These are phyloP conservation scores for Fusarium newnesense DNA, from an alignment of 2,329 filamentous ascomycete genomes.

Conservation along the genomic window DNA sequence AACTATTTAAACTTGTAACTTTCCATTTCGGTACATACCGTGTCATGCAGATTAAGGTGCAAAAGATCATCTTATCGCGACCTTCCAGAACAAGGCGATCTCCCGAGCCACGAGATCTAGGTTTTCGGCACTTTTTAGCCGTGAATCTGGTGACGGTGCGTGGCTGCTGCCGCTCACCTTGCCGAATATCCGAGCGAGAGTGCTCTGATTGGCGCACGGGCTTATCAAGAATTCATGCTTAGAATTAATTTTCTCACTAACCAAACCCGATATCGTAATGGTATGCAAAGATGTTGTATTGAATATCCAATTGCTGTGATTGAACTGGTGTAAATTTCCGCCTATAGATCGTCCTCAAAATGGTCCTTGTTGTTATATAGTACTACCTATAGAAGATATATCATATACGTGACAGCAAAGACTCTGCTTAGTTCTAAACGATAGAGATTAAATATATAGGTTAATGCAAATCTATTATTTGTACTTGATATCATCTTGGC, in stretches of 20 bases:
- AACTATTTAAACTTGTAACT: accelerated
- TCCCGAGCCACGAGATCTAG: background rate
- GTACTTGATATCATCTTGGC: no score
- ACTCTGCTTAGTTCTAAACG: no score
- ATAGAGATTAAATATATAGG: no score
- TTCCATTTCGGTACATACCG: no score
- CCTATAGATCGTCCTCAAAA: background rate
- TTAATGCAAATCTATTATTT: no score
- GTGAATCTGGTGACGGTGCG: background rate
- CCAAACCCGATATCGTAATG: background rate
- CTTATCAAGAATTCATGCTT: slow-evolving; percentile 9
- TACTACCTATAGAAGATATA: no score
- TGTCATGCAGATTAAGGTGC: background rate
- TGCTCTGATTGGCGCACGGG: background rate
- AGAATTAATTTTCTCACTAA: background rate
- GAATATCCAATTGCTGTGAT: accelerated
- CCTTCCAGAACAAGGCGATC: slow-evolving; percentile 3
- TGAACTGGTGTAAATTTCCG: background rate
- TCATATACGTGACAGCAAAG: background rate
- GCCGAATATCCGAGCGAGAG: background rate
- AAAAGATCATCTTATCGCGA: background rate
- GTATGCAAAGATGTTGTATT: background rate
- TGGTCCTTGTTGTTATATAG: no score
- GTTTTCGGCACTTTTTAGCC: slow-evolving; percentile 7
- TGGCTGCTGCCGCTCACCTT: background rate